Evolutionary conservation across 139 green algal species (phyloP).

Genomic region (Pycnococcus provasolii): DNA sequence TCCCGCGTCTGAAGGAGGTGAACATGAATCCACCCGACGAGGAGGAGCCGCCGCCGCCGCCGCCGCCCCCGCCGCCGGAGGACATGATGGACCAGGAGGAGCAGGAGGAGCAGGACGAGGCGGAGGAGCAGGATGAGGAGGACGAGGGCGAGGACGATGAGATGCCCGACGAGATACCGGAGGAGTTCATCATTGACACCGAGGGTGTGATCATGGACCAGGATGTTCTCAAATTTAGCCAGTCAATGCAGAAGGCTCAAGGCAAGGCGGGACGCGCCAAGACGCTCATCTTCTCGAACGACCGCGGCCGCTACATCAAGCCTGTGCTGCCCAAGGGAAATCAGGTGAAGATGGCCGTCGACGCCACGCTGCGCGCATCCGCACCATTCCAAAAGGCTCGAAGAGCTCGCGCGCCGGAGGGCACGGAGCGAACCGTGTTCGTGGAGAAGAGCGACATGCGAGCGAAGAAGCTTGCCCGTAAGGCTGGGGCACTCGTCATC

Average conservation of each 20-base stretch:
- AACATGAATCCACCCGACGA: slow-evolving; percentile 55
- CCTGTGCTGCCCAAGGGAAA: slow-evolving; percentile 88
- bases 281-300: slow-evolving; percentile 86
- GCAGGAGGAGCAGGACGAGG: slow-evolving; percentile 67
- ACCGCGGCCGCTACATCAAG: slow-evolving; percentile 86
- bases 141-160: slow-evolving; percentile 46
- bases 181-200: slow-evolving; percentile 98
- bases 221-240: slow-evolving; percentile 79
- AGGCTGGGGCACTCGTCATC: slow-evolving; percentile 54
- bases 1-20: slow-evolving; percentile 58
- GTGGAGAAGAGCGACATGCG: slow-evolving; percentile 96
- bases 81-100: slow-evolving; percentile 44
- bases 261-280: slow-evolving; percentile 83
- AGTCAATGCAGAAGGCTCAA: slow-evolving; percentile 76
- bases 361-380: slow-evolving; percentile 87
- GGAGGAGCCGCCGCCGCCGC: slow-evolving; percentile 59
- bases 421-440: slow-evolving; percentile 60
- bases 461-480: slow-evolving; percentile 87
- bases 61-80: slow-evolving; percentile 61
- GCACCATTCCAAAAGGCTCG: slow-evolving; percentile 83
- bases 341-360: slow-evolving; percentile 88
- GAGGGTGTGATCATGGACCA: slow-evolving; percentile 91
- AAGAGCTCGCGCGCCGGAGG: slow-evolving; percentile 29
- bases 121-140: slow-evolving; percentile 59
- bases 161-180: slow-evolving; percentile 70